Conservation (phyloP, 2,329 filamentous ascomycete genomes). For the Aureobasidium zeae region DNA sequence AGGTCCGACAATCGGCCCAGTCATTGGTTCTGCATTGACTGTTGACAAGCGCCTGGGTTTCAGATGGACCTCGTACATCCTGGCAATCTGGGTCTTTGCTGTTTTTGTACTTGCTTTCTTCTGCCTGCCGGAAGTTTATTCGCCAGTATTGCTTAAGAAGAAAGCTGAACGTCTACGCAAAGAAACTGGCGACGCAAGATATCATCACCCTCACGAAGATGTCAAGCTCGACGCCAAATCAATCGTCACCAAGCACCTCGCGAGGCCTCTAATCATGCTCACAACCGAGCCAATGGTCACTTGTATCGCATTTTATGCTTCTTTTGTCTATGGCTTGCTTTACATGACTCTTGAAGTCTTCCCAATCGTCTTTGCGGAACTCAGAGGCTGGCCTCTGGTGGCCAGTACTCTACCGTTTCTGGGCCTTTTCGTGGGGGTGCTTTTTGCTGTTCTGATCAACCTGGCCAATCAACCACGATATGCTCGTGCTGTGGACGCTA, state of each 20-base stretch:
- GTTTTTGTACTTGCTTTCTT: conserved; percentile 24
- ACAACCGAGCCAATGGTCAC: conserved; percentile 41
- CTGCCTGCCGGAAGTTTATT: conserved; percentile 33
- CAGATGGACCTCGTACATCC: conserved; percentile 40
- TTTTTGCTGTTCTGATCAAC: conserved; percentile 34
- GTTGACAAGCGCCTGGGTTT: conserved; percentile 32
- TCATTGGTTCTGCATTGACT: conserved; percentile 34
- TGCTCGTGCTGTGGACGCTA: conserved; percentile 30
- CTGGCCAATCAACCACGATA: conserved; percentile 36
- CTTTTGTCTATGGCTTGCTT: conserved; percentile 40
- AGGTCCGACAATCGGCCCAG: conserved; percentile 35
- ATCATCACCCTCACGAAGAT: conserved; percentile 39
- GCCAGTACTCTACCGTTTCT: conserved; percentile 39
- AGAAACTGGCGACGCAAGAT: conserved; percentile 30
- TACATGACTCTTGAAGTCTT: conserved; percentile 41
- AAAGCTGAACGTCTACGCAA: conserved; percentile 33
- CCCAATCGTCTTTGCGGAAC: conserved; percentile 38
- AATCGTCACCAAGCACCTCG: conserved; percentile 36
- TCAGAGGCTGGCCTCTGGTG: conserved; percentile 36
- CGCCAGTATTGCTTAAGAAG: conserved; percentile 31
- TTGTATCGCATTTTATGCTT: conserved; percentile 37
- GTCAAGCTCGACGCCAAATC: conserved; percentile 34
- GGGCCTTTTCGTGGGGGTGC: conserved; percentile 37
- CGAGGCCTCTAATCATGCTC: conserved; percentile 37
- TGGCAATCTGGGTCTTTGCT: conserved; percentile 33